phyloP scores from a whole-genome alignment of 1,284 basidiomycete species.

The Fomes fomentarius region DNA sequence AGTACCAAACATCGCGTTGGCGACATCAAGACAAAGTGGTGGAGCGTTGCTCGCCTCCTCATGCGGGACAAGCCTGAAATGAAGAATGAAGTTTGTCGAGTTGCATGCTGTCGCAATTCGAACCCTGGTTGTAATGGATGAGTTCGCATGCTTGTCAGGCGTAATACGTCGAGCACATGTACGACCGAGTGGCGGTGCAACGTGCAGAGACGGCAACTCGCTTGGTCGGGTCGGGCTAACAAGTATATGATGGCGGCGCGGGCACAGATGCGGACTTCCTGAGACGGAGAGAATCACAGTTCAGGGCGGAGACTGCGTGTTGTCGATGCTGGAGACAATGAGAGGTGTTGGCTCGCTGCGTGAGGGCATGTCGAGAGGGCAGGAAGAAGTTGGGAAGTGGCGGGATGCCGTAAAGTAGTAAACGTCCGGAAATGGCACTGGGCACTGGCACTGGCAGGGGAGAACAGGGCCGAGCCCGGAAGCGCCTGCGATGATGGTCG shows the following conservation, averaged over 20 bases:
- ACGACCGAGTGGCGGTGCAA: constrained; percentile 9
- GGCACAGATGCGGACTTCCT: too few relatives aligned
- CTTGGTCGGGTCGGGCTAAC: constrained; percentile 1
- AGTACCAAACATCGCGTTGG: not conserved
- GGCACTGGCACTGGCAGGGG: too few relatives aligned
- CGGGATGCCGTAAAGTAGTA: constrained; percentile 24
- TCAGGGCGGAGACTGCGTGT: too few relatives aligned
- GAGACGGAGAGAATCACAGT: too few relatives aligned
- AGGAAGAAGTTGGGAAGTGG: not conserved
- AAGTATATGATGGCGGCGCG: too few relatives aligned
- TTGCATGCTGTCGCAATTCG: not conserved
- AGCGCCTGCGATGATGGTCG: constrained; percentile 24
- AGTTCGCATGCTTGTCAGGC: not conserved
- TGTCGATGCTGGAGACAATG: too few relatives aligned
- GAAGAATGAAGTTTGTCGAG: too few relatives aligned
- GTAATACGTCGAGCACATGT: constrained; percentile 18
- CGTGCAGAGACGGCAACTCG: constrained; percentile 15
- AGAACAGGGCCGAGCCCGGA: too few relatives aligned
- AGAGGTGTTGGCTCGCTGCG: not conserved
- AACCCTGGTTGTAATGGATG: too few relatives aligned
- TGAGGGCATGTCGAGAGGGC: not conserved
- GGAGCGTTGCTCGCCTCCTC: not conserved
- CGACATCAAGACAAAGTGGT: not conserved
- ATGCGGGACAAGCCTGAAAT: too few relatives aligned
- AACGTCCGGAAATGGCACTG: not conserved